Percentiles rank a stretch among this genome's conserved stretches.
Evolutionary conservation across 768 basidiomycete species (phyloP).

Genomic region (Tylopilus felleus): DNA sequence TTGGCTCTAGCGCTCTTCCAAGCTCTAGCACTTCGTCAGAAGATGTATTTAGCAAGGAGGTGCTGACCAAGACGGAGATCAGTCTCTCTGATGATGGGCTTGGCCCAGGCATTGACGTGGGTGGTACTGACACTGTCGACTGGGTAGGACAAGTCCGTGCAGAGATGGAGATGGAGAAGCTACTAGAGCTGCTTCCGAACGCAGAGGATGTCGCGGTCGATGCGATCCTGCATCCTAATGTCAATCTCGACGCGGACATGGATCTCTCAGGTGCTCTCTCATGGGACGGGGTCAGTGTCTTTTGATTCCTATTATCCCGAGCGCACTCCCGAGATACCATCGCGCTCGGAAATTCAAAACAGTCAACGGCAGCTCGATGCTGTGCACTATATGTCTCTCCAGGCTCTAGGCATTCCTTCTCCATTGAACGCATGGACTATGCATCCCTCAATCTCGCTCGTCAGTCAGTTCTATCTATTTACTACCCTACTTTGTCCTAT

Average conservation of each 20-base stretch:
- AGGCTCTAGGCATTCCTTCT: constrained; percentile 10
- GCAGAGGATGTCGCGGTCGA: constrained; percentile 29
- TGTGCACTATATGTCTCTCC: constrained; percentile 6
- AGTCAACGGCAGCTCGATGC: constrained; percentile 3
- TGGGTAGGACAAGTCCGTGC: constrained; percentile 30
- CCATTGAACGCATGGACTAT: constrained; percentile 19
- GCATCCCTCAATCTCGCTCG: constrained; percentile 11
- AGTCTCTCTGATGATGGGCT: constrained; percentile 9
- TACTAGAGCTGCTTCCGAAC: constrained; percentile 51
- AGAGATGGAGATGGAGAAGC: constrained; percentile 59
- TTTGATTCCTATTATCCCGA: constrained; percentile 15
- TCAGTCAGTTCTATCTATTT: constrained; percentile 23
- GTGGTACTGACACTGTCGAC: constrained; percentile 19
- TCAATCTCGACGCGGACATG: constrained; percentile 24
- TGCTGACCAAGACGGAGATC: constrained; percentile 19
- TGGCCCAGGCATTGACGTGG: constrained; percentile 17
- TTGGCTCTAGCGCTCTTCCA: constrained; percentile 32
- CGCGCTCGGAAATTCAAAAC: constrained; percentile 18
- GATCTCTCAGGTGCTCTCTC: constrained; percentile 27
- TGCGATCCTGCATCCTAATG: constrained; percentile 16
- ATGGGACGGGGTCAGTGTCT: constrained; percentile 30
- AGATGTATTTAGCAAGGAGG: constrained; percentile 26
- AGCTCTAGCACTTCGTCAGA: constrained; percentile 32
- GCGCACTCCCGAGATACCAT: background rate
- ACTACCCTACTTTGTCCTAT: constrained; percentile 27